Evolutionary conservation across 2,329 filamentous ascomycete genomes (phyloP), one percentile per base, ranked within the genome.

Genomic region (Xylaria sp.): DNA sequence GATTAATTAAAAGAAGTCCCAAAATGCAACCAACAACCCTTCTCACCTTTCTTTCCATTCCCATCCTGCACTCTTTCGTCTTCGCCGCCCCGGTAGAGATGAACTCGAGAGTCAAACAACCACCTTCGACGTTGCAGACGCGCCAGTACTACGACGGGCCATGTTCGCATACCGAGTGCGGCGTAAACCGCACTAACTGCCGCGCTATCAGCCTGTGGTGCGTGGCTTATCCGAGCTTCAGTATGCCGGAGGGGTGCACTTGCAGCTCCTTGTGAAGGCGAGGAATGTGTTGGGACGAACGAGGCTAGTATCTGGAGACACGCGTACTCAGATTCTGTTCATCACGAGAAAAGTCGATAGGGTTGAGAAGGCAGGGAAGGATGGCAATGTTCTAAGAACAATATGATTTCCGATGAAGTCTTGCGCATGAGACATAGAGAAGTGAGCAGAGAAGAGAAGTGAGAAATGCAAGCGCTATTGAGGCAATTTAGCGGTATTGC

Each of bases 101-200:
- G 10, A 33, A 10, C 55, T 3, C 28, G 15, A 59, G 43, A 25
- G 41, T n/a, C 20, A 39, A 20, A 25, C n/a, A 46, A 12, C 25
- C 59, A 13, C 20, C 10, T 49, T 6, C 56, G 6, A 33, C 6
- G 25, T 25, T 67, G 15, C 33, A 67, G 31, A 54, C 59, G 28
- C 67, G 67, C 31, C 51, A 67, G 18, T 64, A 62, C 49, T 69
- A 69, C 36, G 36, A 62, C 46, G 68, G 68, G 15, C 68, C 68
- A 4, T 70, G 68, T 51, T 63, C 57, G 46, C 55, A 67, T 36
- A 70, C 68, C 12, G 56, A 70, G 33, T 70, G 68, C 48, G 68
- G 68, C 8, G 60, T 28, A 4, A 54, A 2, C 20, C 60, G 46
- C 13, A 41, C 59, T 49, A 67, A 70, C 57, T 70, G 68, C 61